Evolutionary conservation across 164 flowering plant genomes (phyloP), one percentile per base, ranked within the genome.

Genomic region (Houttuynia cordata): DNA sequence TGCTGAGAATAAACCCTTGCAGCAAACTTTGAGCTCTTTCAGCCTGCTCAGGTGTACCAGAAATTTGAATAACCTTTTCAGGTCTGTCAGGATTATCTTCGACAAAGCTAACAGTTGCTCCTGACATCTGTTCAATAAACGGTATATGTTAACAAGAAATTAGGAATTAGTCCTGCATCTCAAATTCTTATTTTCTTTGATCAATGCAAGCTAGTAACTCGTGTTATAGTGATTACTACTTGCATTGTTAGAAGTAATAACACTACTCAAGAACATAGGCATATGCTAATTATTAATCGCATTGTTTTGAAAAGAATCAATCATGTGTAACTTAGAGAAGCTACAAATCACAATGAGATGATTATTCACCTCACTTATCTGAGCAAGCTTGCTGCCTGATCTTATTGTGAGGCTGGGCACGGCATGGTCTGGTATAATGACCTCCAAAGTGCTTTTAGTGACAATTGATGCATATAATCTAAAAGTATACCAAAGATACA

Each of bases 11-110:
- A 68, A 94, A 94, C 50, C 99, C 99, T 59, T 91, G 99, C 57
- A 94, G 91, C 74, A 94, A 79, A 72, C 93, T 94, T 79, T 94
- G 93, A 41, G 99, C 99, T 80, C 83, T 83, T 79, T 87, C 97
- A n/a, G 85, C 84, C 74, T 94, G 97, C 73, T 94, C 99, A 23
- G 93, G 99, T 56, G 88, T 75, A 24, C 99, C 99, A 0, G 97
- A 82, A 77, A 94, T 88, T 67, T 82, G 86, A 64, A 94, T 84
- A 23, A 77, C 67, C 69, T 81, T 90, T 64, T 86, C 81, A 13
- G 86, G 72, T 39, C 10, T 70, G 21, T 85, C 97, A 40, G 88
- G 76, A 61, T 71, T 66, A 71, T 84, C 87, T 62, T 91, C 96
- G 19, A 91, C 71, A 47, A 88, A 79, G 56, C 67, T 81, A 37